A percentile compares a stretch with the other conserved stretches of the same genome.
Conservation (phyloP, 192 early-diverging fungal species). For the Backusella liffmaniae region DNA sequence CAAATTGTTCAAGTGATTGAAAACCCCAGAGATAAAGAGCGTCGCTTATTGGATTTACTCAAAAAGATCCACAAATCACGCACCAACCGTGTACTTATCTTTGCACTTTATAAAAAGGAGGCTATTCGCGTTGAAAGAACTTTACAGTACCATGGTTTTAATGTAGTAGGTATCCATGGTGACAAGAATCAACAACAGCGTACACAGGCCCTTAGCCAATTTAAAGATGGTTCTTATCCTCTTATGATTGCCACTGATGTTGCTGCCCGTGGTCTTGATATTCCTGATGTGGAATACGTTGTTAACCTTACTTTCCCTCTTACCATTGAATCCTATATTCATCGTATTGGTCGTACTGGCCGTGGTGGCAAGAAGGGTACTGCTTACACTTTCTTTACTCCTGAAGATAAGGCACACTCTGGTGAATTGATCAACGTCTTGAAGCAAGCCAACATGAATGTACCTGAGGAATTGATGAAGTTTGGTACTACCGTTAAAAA, state of each 20-base stretch:
- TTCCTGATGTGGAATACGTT: slow-evolving; percentile 92
- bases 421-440: slow-evolving; percentile 92
- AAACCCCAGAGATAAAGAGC: slow-evolving; percentile 69
- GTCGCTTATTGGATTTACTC: slow-evolving; percentile 72
- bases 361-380: slow-evolving; percentile 90
- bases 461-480: slow-evolving; percentile 87
- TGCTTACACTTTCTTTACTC: slow-evolving; percentile 92
- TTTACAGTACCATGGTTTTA: slow-evolving; percentile 74
- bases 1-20: slow-evolving; percentile 93
- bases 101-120: slow-evolving; percentile 97
- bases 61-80: slow-evolving; percentile 80
- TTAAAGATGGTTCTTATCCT: slow-evolving; percentile 79
- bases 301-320: slow-evolving; percentile 98
- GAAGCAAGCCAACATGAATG: slow-evolving; percentile 78
- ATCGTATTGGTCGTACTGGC: slow-evolving; percentile 95
- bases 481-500: slow-evolving; percentile 97
- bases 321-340: slow-evolving; percentile 90
- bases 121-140: slow-evolving; percentile 77
- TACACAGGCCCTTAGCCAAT: slow-evolving; percentile 71
- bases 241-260: slow-evolving; percentile 95
- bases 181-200: slow-evolving; percentile 88
- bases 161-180: slow-evolving; percentile 86
- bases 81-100: slow-evolving; percentile 89
- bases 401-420: slow-evolving; percentile 84
- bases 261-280: slow-evolving; percentile 85